A percentile compares a stretch with the other conserved stretches of the same genome.
Conservation (phyloP, 1,284 basidiomycete genomes). For the Mycena citricolor region DNA sequence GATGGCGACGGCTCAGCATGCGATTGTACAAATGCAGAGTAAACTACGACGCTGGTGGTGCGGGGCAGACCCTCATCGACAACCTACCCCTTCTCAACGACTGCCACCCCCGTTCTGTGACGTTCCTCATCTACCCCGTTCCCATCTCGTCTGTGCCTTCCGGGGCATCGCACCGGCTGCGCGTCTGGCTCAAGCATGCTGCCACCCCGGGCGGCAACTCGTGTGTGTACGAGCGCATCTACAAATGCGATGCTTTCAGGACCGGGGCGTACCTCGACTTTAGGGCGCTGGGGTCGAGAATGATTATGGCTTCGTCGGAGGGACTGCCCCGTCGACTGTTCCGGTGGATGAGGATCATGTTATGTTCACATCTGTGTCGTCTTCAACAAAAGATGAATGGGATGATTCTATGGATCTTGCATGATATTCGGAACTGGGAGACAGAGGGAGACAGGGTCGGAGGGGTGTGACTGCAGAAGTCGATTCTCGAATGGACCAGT, state of each 20-base stretch:
- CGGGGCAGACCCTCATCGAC: constrained; percentile 51
- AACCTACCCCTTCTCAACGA: constrained; percentile 49
- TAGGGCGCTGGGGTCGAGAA: constrained; percentile 41
- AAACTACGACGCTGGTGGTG: constrained; percentile 60
- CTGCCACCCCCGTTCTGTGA: constrained; percentile 46
- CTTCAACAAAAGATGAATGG: too few relatives aligned
- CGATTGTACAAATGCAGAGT: constrained; percentile 50
- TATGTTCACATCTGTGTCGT: too few relatives aligned
- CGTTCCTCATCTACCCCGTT: constrained; percentile 57
- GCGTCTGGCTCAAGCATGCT: constrained; percentile 52
- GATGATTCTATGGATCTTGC: too few relatives aligned
- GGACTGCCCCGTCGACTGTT: too few relatives aligned
- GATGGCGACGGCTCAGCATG: constrained; percentile 44
- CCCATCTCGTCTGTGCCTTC: constrained; percentile 50
- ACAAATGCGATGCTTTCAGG: constrained; percentile 59
- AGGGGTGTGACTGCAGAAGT: too few relatives aligned
- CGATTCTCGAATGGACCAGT: too few relatives aligned
- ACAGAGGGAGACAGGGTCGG: too few relatives aligned
- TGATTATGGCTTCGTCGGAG: constrained; percentile 44
- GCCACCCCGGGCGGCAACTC: constrained; percentile 38
- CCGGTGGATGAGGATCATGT: too few relatives aligned
- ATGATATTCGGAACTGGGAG: too few relatives aligned
- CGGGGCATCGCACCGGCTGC: constrained; percentile 56
- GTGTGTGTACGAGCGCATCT: constrained; percentile 58
- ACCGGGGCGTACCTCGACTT: constrained; percentile 55